Base-by-base conservation (phyloP, 2,329 filamentous ascomycete species). In the Botrytis squamosa region DNA sequence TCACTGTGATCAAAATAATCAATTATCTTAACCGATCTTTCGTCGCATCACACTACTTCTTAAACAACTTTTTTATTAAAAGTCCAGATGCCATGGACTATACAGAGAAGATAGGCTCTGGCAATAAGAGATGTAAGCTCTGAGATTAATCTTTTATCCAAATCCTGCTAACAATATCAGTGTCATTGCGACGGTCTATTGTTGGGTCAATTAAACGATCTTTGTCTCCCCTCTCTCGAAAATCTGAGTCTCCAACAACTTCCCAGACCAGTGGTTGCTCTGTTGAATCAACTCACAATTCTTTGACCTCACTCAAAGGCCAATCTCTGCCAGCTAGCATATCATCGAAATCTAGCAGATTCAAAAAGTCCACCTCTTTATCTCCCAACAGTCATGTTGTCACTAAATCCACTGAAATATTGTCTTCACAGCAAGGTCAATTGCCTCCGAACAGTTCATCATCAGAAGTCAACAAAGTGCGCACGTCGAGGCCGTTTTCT, bases 131-230 rank as follows among this genome's bases (percentile, higher is more conserved):
- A 49, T 36, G 71, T 72, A 20, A 57, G 52, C 8, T 16, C 18
- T 57, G 9, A 36, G n/a, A 14, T 18, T 2, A 22, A 14, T n/a
- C 1, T 33, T 18, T 16, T 57, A 25, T 38, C 4, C 2, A 49
- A 67, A 10, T 14, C 44, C 4, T 40, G 33, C 40, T 72, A 38
- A 72, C 18, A 29, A 68, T 68, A 55, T 25, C 38, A 72, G 71
- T 68, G 36, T 72, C 63, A 25, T 59, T 67, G 49, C 40, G 62
- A 36, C 42, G 71, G 40, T 72, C 71, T 33, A 72, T 72, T 62
- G 65, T 68, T 49, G 71, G 63, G 20, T 72, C 71, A n/a, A 63
- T 72, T 7, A 55, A 67, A 57, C 38, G 62, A 68, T 72, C 71
- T 46, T 42, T 68, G n/a, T 60, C 71, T 33, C 71, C 63, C 20